These are phyloP conservation scores for Cephalotrichum gorgonifer DNA, from an alignment of 2,329 filamentous ascomycete genomes.

Conservation along the genomic window DNA sequence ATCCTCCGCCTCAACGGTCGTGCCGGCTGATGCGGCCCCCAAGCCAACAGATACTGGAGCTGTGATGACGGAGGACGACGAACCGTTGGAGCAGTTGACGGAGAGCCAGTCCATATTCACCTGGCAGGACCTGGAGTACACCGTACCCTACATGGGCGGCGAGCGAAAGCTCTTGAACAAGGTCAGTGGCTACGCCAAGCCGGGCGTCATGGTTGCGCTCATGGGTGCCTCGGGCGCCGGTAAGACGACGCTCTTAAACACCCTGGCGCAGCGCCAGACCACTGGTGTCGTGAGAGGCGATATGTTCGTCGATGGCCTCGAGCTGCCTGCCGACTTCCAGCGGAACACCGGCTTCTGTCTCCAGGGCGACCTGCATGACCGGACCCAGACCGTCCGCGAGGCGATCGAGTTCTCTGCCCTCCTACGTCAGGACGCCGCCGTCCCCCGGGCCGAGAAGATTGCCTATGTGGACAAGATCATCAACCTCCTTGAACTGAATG, in stretches of 20 bases:
- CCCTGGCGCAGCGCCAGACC: slow-evolving; percentile 53
- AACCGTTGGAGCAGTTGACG: neutral
- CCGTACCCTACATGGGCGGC: slow-evolving; percentile 46
- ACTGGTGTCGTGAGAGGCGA: slow-evolving; percentile 35
- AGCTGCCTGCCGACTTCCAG: slow-evolving; percentile 43
- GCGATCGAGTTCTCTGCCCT: slow-evolving; percentile 70
- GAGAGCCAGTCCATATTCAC: slow-evolving; percentile 34
- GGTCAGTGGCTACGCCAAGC: slow-evolving; percentile 8
- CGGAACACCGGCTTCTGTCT: slow-evolving; percentile 68
- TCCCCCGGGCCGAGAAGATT: slow-evolving; percentile 42
- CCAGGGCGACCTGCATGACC: slow-evolving; percentile 77
- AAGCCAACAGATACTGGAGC: slow-evolving; percentile 25
- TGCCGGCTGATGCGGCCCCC: slow-evolving; percentile 35
- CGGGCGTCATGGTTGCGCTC: slow-evolving; percentile 64
- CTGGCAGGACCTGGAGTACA: slow-evolving; percentile 39
- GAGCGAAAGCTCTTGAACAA: slow-evolving; percentile 8
- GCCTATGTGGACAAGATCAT: slow-evolving; percentile 57
- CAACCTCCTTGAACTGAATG: slow-evolving; percentile 60
- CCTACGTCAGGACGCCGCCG: slow-evolving; percentile 42
- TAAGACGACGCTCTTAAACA: slow-evolving; percentile 77
- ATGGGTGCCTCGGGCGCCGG: slow-evolving; percentile 70
- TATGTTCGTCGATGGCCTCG: slow-evolving; percentile 50
- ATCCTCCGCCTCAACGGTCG: slow-evolving; percentile 44
- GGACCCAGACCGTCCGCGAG: slow-evolving; percentile 69
- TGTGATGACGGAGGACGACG: slow-evolving; percentile 25